phyloP scores from a whole-genome alignment of 2,329 filamentous ascomycete species.

The Fusarium sp. region DNA sequence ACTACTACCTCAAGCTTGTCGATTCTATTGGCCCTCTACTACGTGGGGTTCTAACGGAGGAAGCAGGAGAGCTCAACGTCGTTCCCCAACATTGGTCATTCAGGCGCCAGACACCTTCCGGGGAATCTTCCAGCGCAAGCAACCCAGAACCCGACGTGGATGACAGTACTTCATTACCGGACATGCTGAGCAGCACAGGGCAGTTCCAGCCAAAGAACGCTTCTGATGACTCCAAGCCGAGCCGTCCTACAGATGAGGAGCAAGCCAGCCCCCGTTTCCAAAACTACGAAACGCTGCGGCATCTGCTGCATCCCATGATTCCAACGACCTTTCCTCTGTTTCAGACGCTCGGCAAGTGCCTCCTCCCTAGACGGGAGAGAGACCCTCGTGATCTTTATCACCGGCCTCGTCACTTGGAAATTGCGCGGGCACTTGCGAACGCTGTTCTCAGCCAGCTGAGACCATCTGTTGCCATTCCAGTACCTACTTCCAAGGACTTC shows the following conservation, averaged over 20 bases:
- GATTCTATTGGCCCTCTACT: conserved; percentile 82
- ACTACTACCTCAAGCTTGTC: conserved; percentile 83
- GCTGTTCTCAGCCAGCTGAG: conserved; percentile 77
- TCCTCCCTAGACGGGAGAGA: conserved; percentile 78
- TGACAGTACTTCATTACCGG: conserved; percentile 50
- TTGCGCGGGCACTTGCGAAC: conserved; percentile 77
- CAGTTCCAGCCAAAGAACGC: conserved; percentile 46
- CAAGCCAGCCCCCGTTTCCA: conserved; percentile 63
- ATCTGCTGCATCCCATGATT: conserved; percentile 82
- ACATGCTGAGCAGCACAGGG: conserved; percentile 50
- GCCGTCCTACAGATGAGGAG: conserved; percentile 59
- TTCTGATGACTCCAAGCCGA: conserved; percentile 41
- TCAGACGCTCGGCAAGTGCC: conserved; percentile 84
- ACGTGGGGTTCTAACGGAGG: conserved; percentile 85
- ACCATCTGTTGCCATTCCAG: conserved; percentile 57
- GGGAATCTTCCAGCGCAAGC: conserved; percentile 35
- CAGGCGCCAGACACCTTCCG: conserved; percentile 51
- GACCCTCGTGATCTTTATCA: conserved; percentile 69
- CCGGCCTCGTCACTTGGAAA: conserved; percentile 65
- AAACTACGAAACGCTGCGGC: conserved; percentile 83
- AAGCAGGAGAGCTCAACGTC: conserved; percentile 78
- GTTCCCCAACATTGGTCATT: conserved; percentile 78
- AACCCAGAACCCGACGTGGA: conserved; percentile 48
- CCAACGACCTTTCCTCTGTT: conserved; percentile 87
- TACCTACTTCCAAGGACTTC: conserved; percentile 73